Base-by-base conservation (phyloP, 192 early-diverging fungal species). In the Oehlia diaphana region DNA sequence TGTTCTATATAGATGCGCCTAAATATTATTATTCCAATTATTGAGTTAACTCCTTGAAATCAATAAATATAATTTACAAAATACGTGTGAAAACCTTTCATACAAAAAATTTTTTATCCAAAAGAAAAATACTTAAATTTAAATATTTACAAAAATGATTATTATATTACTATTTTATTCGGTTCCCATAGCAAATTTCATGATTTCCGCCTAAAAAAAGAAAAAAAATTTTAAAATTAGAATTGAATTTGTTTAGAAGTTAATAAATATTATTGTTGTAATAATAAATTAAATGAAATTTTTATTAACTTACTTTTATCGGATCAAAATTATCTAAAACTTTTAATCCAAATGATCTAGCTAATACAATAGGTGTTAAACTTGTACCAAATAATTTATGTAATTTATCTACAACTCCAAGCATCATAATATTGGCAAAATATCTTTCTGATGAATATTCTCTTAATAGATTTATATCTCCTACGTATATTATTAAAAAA, bases 381-480 rank as follows among this genome's bases (percentile, higher is more conserved):
- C 91, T 91, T 0, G 92, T 90, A 16, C 90, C 82, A 86, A 96
- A 99, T 72, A 96, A 73, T 44, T 90, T 88, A 71, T 94, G 93
- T 21, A 96, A 79, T 80, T 92, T 91, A 84, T 99, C 96, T 8
- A 93, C 88, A 4, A 92, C 90, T 10, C 92, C 89, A 76, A 97
- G 84, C 96, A 97, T 97, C 19, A 90, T 92, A 47, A 96, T 80
- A 81, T 95, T 96, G 7, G 90, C 89, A 16, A 89, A 68, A 78
- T 95, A 98, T n/a, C 97, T 89, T 72, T 93, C 90, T 13, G 87
- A 84, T n/a, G 93, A 89, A 83, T 99, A 99, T 12, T 89, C 81
- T 42, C 89, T 82, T 47, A 99, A 86, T n/a, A 91, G 89, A 74
- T 94, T 89, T 53, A 91, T 83, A 50, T 90, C 83, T 33, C 94